These are phyloP conservation scores for Arachis stenosperma DNA, from an alignment of 306 rosid genomes.

Conservation along the genomic window DNA sequence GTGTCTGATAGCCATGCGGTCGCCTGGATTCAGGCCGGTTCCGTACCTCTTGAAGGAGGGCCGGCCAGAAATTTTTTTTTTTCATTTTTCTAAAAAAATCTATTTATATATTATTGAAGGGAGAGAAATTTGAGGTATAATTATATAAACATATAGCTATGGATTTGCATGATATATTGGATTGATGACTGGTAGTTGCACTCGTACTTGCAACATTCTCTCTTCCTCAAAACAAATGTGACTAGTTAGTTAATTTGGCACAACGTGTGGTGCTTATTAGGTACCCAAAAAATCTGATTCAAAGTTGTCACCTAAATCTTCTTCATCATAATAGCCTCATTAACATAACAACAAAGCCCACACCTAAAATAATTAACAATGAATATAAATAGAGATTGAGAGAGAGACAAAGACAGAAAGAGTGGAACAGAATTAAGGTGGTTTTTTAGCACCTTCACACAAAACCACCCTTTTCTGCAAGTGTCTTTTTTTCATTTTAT, in stretches of 20 bases:
- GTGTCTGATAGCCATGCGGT: no score
- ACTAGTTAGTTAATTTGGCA: not conserved
- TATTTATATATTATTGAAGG: no score
- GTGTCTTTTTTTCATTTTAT: not conserved
- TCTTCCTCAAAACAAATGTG: not conserved
- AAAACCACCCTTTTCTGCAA: not conserved
- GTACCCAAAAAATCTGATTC: not conserved
- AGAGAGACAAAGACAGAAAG: not conserved
- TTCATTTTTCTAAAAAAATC: no score
- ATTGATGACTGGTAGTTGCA: constrained; percentile 6
- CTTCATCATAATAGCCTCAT: not conserved
- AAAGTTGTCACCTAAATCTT: not conserved
- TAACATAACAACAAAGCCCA: not conserved
- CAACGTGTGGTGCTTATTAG: constrained; percentile 10
- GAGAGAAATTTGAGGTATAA: not conserved
- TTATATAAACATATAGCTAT: no score
- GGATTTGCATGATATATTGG: not conserved
- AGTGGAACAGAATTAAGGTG: not conserved
- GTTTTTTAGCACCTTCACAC: not conserved
- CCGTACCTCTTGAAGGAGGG: no score
- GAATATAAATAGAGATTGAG: not conserved
- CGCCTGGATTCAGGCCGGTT: no score
- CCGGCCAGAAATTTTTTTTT: no score
- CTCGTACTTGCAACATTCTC: constrained; percentile 20
- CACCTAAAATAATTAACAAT: constrained; percentile 1